Evolutionary conservation across 1,284 basidiomycete genomes (phyloP), one percentile per base, ranked within the genome.

Genomic region (Flammula alnicola): DNA sequence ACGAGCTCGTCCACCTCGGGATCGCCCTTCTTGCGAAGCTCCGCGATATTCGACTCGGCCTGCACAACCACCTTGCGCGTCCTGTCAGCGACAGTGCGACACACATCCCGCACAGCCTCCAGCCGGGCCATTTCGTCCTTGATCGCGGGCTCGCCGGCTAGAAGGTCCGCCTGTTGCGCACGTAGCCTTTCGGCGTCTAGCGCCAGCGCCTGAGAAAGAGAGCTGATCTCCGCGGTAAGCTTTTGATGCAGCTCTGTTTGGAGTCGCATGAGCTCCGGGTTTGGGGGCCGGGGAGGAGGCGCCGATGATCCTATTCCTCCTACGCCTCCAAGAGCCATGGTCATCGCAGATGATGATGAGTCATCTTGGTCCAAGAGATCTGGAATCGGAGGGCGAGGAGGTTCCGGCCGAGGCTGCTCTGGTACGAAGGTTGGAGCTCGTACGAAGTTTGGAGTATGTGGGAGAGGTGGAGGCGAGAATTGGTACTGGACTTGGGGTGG

Each of bases 91-190:
- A 95, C 94, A 37, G 78, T 83, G 51, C 76, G 77, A 71, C 97
- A 99, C 7, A 99, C 95, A 60, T 92, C 91, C 50, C 87, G 80
- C n/a, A 99, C 97, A 17, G 95, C 95, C 68, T 91, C 87, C 20
- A 99, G 76, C n/a, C 97, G 81, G 4, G 86, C 90, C 85, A 93
- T 94, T 74, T 99, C 97, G 71, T 99, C 97, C 40, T 84, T 79
- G 53, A 99, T 91, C 4, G 95, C 95, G 12, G 94, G 94, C 64
- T 89, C 88, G 2, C 95, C 97, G 39, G 88, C 81, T 38, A 91
- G 80, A 51, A 99, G 80, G 73, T 98, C 95, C 36, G 81, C 71
- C 59, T 91, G 86, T 52, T 95, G 83, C 32, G 89, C 83, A 38
- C 85, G 80, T 39, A 98, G 77, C 30, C 91, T 86, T 58, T 88